Evolutionary conservation across 257 asterid genomes (phyloP), one percentile per base, ranked within the genome.

Genomic region (Scutellaria baicalensis): DNA sequence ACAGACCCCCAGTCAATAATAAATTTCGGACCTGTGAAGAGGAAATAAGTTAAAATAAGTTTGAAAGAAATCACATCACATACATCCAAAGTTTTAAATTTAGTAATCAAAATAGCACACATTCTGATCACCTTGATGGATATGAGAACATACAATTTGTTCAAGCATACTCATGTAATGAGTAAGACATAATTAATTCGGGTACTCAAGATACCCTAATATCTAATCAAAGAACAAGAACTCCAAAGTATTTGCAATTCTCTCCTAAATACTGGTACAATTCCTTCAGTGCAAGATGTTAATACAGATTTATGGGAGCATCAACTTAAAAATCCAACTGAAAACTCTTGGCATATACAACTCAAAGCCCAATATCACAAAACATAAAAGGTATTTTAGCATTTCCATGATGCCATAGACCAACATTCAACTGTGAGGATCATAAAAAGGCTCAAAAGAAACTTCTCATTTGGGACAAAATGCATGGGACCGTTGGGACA

Each of bases 1-100:
- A 91, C 9, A 91, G 82, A 47, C 82, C 81, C 51, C 95, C 96
- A 49, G 92, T 88, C 81, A 86, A 75, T 45, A 91, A 67, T 54
- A 91, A 69, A 70, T 91, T 91, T 8, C 97, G 68, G 35, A 91
- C 97, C 96, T 91, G 90, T 23, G 52, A 71, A 42, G 14, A 40
- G 7, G 55, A 11, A 21, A 58, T 51, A 74, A 42, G 36, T 40
- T 6, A 51, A 31, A 14, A 16, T 59, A 9, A 75, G 51, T 55
- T 17, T 12, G 56, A 16, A 50, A 58, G 14, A 14, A 14, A 12
- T 69, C 8, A 35, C 64, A 40, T 4, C 36, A 9, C 57, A 17
- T 9, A 58, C 5, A 4, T 47, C 47, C 13, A 52, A 1, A 33
- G 1, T 36, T 52, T 38, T 17, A 17, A 17, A 66, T 14, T 0